Evolutionary conservation across 2,329 filamentous ascomycete species (phyloP).

Genomic region (Fusarium gaditjirri): DNA sequence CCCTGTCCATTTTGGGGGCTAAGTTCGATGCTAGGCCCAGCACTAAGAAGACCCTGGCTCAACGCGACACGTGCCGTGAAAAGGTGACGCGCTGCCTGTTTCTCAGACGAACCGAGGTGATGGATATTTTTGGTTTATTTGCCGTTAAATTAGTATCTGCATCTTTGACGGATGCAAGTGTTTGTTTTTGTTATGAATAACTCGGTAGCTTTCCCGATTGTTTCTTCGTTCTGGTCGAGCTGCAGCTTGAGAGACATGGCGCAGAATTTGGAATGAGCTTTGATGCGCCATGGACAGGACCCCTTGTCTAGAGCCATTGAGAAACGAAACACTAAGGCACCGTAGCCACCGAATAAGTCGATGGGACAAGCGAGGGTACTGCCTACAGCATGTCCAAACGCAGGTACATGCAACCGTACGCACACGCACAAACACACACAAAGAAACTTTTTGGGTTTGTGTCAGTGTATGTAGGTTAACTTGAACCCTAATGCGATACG

Average conservation of each 20-base stretch:
- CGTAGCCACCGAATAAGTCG: conserved; percentile 28
- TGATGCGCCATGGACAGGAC: conserved; percentile 12
- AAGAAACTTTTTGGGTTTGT: conserved; percentile 7
- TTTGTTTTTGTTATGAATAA: conserved; percentile 7
- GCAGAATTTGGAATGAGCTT: conserved; percentile 31
- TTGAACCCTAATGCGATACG: conserved; percentile 2
- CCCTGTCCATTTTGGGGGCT: conserved; percentile 8
- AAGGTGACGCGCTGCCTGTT: conserved; percentile 33
- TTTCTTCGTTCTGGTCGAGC: conserved; percentile 6
- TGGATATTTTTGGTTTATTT: background rate
- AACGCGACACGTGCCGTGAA: conserved; percentile 37
- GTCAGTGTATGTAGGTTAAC: conserved; percentile 3
- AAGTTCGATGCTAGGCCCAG: conserved; percentile 12
- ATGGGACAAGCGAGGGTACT: conserved; percentile 25
- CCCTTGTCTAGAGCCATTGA: conserved; percentile 26
- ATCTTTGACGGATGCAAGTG: background rate
- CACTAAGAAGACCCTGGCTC: conserved; percentile 11
- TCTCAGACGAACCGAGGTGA: conserved; percentile 7
- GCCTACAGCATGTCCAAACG: conserved; percentile 20
- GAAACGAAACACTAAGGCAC: conserved; percentile 37
- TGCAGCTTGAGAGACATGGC: conserved; percentile 14
- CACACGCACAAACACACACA: background rate
- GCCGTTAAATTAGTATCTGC: conserved; percentile 4
- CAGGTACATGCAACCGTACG: conserved; percentile 23
- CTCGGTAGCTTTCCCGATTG: conserved; percentile 5